A percentile compares a stretch with the other conserved stretches of the same genome.
phyloP scores from a whole-genome alignment of 139 green algal species.

The Chara braunii region DNA sequence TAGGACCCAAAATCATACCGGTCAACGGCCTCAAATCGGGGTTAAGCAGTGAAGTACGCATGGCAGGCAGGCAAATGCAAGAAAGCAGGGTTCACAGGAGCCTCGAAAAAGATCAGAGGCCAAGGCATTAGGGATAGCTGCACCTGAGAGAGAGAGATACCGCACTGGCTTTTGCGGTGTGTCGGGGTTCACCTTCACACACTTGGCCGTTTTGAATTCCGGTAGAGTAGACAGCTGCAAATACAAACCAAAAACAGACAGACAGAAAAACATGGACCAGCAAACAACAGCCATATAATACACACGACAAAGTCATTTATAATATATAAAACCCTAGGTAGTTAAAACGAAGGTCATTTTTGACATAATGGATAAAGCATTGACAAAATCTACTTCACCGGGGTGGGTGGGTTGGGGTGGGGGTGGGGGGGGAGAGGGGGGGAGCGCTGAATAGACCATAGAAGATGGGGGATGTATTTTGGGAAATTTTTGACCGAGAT shows the following conservation, averaged over 20 bases:
- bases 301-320: not conserved
- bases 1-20: no score
- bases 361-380: not conserved
- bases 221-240: conserved; percentile 44
- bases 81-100: no score
- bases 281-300: not conserved
- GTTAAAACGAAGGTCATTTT: not conserved
- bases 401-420: no score
- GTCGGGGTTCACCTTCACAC: conserved; percentile 64
- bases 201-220: conserved; percentile 48
- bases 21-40: no score
- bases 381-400: no score
- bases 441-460: no score
- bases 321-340: not conserved
- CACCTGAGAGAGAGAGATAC: conserved; percentile 11
- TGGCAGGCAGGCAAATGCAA: no score
- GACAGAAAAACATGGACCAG: conserved; percentile 2
- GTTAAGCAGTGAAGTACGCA: no score
- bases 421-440: no score
- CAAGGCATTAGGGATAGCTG: not conserved
- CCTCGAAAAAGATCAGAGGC: no score
- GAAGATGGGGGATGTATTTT: no score
- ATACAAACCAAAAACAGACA: not conserved
- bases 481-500: no score
- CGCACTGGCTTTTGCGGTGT: conserved; percentile 63